Evolutionary conservation across 2,329 filamentous ascomycete genomes (phyloP).

Genomic region (Raffaelea arxii): DNA sequence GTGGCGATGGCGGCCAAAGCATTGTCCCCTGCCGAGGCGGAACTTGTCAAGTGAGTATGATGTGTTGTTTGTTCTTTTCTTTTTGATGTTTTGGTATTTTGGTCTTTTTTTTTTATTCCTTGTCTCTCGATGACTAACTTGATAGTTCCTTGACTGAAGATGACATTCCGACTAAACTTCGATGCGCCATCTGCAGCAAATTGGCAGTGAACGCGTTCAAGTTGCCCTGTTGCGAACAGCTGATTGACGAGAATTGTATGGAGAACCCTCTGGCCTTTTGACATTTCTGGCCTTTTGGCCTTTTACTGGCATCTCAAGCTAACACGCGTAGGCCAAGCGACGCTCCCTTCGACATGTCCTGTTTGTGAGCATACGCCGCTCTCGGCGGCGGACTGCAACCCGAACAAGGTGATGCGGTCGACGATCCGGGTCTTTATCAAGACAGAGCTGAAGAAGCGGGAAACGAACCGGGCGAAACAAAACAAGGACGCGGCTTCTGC

Average conservation of each 20-base stretch:
- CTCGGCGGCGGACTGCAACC: constrained; percentile 74
- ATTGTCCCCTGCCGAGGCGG: constrained; percentile 42
- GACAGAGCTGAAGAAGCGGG: constrained; percentile 82
- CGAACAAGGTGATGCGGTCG: constrained; percentile 82
- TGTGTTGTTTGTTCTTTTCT: too few relatives aligned
- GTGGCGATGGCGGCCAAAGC: constrained; percentile 18
- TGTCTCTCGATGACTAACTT: constrained; percentile 5
- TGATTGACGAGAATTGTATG: constrained; percentile 85
- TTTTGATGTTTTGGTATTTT: neutral
- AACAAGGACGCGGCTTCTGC: constrained; percentile 28
- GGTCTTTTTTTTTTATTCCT: neutral
- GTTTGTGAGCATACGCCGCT: constrained; percentile 90
- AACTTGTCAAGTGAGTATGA: constrained; percentile 43
- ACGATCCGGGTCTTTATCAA: constrained; percentile 88
- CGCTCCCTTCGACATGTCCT: constrained; percentile 70
- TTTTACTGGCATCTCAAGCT: neutral
- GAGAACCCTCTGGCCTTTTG: constrained; percentile 6
- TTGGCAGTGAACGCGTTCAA: constrained; percentile 85
- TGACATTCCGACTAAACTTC: constrained; percentile 90
- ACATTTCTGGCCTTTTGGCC: neutral
- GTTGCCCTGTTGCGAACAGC: constrained; percentile 88
- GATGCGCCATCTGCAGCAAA: constrained; percentile 88
- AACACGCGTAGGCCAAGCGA: constrained; percentile 44
- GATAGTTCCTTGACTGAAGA: constrained; percentile 65
- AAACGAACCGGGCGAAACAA: constrained; percentile 49